Evolutionary conservation across 169 alveolate species (phyloP), one percentile per base, ranked within the genome.

Genomic region (Eimeria necatrix): DNA sequence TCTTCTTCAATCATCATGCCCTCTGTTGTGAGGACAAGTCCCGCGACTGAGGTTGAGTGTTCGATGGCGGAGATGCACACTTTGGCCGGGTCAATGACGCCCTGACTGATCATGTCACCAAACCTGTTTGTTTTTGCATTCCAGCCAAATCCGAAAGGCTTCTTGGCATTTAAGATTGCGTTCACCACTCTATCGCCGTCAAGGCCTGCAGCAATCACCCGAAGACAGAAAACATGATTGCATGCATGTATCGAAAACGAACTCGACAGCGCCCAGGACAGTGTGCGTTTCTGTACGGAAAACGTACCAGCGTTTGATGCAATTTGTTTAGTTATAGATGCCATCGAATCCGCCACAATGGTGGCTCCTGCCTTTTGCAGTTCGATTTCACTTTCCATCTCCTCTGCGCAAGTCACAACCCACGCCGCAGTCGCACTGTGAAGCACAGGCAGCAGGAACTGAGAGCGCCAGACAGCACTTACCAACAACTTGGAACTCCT

Each of bases 1-100:
- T 97, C 98, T 95, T 97, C 97, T 78, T 97, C 98, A 46, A 97
- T 98, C 98, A 97, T 98, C 99, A 98, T 97, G 94, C 97, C 98
- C 96, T 96, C 99, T 78, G 98, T 97, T 92, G 97, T 98, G 96
- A 96, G 98, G 94, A 91, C 98, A 97, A 95, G 98, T 93, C 98
- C 98, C 84, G 98, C 99, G 93, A 98, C 98, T 46, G 98, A 97
- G 24, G 98, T 95, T 71, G 98, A 93, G 95, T 98, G 97, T 78
- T 97, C 98, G 60, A 98, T 97, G 94, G 98, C 98, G 56, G 97
- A 95, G 76, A 97, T 96, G 53, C 97, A 96, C 53, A 98, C 99
- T 94, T 98, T 98, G n/a, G 98, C 97, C 16, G 98, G 98, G 51
- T 98, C 99, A 32, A 98, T 98, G 56, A 98, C 98, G 14, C 99